Conservation (phyloP, 257 asterid species). For the Solanum acaule region DNA sequence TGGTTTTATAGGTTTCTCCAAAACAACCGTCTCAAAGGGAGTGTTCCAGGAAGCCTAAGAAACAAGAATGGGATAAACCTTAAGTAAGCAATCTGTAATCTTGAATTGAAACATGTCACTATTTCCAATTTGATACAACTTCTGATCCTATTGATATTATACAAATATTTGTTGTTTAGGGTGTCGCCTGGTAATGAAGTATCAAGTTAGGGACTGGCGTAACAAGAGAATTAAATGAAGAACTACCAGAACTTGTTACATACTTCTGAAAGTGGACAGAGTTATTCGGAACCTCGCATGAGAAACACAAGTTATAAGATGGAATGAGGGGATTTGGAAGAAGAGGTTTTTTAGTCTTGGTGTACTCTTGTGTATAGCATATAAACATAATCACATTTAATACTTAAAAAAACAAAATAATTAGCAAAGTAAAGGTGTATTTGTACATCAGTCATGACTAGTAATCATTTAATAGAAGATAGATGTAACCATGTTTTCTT, state of each 20-base stretch:
- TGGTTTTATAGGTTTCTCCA: slow-evolving; percentile 46
- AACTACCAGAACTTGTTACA: neutral
- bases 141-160: neutral
- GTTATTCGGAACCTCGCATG: neutral
- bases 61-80: slow-evolving; percentile 28
- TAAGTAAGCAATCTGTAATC: slow-evolving; percentile 21
- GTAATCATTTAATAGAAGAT: neutral
- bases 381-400: neutral
- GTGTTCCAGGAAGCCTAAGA: slow-evolving; percentile 35
- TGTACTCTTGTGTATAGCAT: neutral
- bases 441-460: neutral
- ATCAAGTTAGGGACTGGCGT: neutral
- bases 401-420: neutral
- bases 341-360: neutral
- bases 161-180: slow-evolving; percentile 10
- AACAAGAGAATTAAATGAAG: neutral
- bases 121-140: neutral
- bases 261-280: neutral
- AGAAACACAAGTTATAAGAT: neutral
- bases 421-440: neutral
- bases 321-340: neutral
- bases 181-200: slow-evolving; percentile 9
- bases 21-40: slow-evolving; percentile 46
- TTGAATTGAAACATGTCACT: neutral
- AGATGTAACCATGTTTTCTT: neutral